Evolutionary conservation across 768 basidiomycete genomes (phyloP).

Genomic region (Austroboletus eburneus): DNA sequence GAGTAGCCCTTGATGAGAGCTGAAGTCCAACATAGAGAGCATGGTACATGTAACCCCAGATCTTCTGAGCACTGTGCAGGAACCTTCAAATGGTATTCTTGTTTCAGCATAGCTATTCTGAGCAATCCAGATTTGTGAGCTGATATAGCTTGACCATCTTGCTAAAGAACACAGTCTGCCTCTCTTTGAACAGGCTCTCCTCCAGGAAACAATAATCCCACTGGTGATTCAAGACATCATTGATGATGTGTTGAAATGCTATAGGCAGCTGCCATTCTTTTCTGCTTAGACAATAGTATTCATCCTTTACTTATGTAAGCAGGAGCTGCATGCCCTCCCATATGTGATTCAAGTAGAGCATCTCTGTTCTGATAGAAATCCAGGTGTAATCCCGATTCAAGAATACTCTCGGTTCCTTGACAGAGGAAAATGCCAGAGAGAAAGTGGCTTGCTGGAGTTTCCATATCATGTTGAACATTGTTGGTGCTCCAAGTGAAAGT

Average conservation of each 20-base stretch:
- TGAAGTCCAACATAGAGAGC: too few species aligned
- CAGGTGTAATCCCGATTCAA: background rate
- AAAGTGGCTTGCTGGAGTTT: conserved; percentile 7
- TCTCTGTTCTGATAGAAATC: conserved; percentile 1
- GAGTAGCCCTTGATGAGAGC: too few species aligned
- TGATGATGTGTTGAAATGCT: fast-evolving
- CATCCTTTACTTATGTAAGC: background rate
- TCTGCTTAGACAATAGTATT: background rate
- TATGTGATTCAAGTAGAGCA: background rate
- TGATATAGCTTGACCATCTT: too few species aligned
- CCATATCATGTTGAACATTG: conserved; percentile 6
- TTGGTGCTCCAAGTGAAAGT: background rate
- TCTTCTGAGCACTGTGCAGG: too few species aligned
- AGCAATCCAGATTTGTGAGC: too few species aligned
- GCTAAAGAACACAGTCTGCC: too few species aligned
- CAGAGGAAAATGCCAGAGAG: background rate
- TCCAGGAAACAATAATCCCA: conserved; percentile 4
- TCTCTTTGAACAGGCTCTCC: background rate
- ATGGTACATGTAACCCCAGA: too few species aligned
- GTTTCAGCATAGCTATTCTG: too few species aligned
- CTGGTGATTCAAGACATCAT: background rate
- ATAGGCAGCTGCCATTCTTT: background rate
- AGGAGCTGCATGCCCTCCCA: background rate
- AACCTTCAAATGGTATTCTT: too few species aligned
- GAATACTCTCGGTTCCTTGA: conserved; percentile 2